Evolutionary conservation across 257 asterid species (phyloP), one percentile per base, ranked within the genome.

Genomic region (Nicotiana benthamiana): DNA sequence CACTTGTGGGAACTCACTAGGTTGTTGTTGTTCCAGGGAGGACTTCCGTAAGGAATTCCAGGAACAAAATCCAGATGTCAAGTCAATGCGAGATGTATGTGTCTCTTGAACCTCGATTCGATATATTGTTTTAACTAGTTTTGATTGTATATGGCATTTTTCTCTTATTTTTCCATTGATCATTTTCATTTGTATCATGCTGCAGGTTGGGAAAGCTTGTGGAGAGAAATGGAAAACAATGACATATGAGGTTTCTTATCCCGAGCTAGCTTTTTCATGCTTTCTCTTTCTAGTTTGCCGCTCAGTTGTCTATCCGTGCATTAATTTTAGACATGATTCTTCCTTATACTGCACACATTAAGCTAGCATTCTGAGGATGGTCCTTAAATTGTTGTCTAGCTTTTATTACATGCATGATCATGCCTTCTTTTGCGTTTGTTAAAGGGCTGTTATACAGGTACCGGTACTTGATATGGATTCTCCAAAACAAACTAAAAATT

Each of bases 181-280:
- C 15, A 77, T 66, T 57, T 72, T 30, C 27, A 26, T 56, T 78
- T 22, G 59, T 85, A 75, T 67, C 32, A 56, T 79, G 40, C 70
- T 90, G 84, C 87, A 94, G 98, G 80, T 95, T 80, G 99, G 99
- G 80, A 95, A 95, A 91, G 99, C 97, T n/a, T 87, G 97, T 61
- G 99, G 99, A 75, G 95, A 90, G 86, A 95, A 89, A 92, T 95
- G 99, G 99, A 95, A 93, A 79, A 89, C 92, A 34, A 95, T 95
- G 98, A 87, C 91, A 18, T 93, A 90, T 72, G 99, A 95, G 97
- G 98, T 94, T 85, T 61, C 87, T 66, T 56, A 9, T 67, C 12
- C 30, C 6, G 30, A 68, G 30, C 76, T 68, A 40, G 56, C 27
- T 15, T 36, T 68, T 68, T 36, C 28, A 66, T 2, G 2, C 76